Base-by-base conservation (phyloP, 805 yeast species). In the Monosporozyma solicola region DNA sequence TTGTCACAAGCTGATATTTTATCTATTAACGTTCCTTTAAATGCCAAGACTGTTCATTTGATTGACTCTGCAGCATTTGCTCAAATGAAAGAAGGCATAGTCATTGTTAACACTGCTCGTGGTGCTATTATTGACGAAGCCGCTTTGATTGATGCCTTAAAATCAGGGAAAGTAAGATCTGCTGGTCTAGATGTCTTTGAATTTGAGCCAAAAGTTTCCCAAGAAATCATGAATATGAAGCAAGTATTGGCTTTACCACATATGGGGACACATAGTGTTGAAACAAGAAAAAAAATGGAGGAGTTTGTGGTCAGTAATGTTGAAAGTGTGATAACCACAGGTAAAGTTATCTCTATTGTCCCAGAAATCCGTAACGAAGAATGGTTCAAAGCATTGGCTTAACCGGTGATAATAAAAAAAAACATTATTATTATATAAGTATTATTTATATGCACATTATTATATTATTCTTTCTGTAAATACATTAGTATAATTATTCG, bases 231-330 rank as follows among this genome's bases (percentile, higher is more conserved):
- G 49, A 71, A 73, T 32, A 69, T 84, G 69, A 85, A 87, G 13
- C 84, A 84, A 57, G 87, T 83, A n/a, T 75, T 85, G 11, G 79
- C 87, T 37, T 72, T 87, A 58, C 97, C 97, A 15, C 97, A 90
- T 67, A 82, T 87, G 85, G 97, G 96, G 29, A 87, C 96, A 0
- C 82, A 82, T 65, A 74, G 92, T 4, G 69, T 70, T 51, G 95
- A 89, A 69, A 85, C 96, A 3, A 80, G 85, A 62, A 71, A 74
- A 59, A 78, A 78, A 60, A 87, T 94, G 96, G 97, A 91, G 71
- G 82, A 80, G 59, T 80, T 80, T 66, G 88, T 84, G 33, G 82
- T 87, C 29, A 76, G 77, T 33, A 94, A 92, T 67, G 80, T 87
- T 8, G 70, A 72, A 45, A 67, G 74, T n/a, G 83, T 72, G 48